These are phyloP conservation scores for Pseudogymnoascus sp. DNA, from an alignment of 2,329 filamentous ascomycete species.

Conservation along the genomic window DNA sequence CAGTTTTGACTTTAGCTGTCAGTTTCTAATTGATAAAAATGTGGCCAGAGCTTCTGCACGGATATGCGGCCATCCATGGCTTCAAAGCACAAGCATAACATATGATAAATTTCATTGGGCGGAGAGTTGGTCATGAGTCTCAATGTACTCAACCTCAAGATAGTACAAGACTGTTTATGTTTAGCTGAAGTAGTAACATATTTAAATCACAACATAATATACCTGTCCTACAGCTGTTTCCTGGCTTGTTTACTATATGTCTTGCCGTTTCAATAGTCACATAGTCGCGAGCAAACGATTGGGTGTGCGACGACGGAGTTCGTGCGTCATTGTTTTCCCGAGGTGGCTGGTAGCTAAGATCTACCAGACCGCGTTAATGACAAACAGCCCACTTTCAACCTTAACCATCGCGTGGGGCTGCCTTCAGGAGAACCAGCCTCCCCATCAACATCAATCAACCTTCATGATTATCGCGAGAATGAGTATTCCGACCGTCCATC, in stretches of 20 bases:
- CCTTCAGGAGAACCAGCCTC: constrained; percentile 2
- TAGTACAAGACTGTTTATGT: background rate
- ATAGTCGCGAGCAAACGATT: background rate
- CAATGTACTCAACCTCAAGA: background rate
- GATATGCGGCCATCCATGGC: background rate
- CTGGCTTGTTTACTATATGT: background rate
- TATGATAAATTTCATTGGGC: background rate
- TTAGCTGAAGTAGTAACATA: background rate
- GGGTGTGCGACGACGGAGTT: background rate
- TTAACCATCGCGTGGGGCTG: constrained; percentile 1
- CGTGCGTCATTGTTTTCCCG: background rate
- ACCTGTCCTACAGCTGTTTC: background rate
- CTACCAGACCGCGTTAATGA: constrained; percentile 1
- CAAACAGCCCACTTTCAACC: constrained; percentile 6
- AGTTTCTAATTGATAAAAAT: background rate
- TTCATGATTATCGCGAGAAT: background rate
- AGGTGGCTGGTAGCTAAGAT: constrained; percentile 2
- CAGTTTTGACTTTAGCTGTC: background rate
- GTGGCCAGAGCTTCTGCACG: background rate
- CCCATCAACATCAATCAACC: background rate
- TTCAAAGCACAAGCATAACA: background rate
- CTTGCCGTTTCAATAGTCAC: background rate
- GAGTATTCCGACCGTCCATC: background rate
- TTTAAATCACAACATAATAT: background rate
- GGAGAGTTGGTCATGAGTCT: background rate